phyloP scores from a whole-genome alignment of 768 basidiomycete genomes.

The Tulasnella sp. region DNA sequence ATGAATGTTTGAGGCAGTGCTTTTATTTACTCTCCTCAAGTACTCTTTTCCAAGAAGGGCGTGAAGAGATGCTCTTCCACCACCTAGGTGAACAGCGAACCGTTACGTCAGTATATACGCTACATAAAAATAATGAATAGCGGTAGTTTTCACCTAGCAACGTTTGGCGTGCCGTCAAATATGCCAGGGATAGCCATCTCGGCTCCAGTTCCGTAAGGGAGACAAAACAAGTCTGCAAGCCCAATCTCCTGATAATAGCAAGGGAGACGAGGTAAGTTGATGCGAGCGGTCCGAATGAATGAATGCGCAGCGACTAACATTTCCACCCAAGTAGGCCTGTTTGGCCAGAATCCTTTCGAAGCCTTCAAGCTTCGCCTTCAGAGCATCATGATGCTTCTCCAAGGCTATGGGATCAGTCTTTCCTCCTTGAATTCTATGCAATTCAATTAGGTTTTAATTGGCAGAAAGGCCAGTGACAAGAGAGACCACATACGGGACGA shows the following conservation, averaged over 20 bases:
- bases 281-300: neutral
- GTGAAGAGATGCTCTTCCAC: conserved; percentile 6
- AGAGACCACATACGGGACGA: conserved; percentile 43
- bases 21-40: neutral
- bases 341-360: conserved; percentile 50
- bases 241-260: neutral
- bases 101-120: too few species aligned
- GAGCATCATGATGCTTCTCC: conserved; percentile 18
- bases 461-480: conserved; percentile 24
- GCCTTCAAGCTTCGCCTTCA: conserved; percentile 36
- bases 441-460: too few species aligned
- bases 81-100: neutral
- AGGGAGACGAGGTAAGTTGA: neutral
- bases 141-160: neutral
- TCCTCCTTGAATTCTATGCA: too few species aligned
- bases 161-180: neutral
- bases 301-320: conserved; percentile 21
- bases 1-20: too few species aligned
- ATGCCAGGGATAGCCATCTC: neutral
- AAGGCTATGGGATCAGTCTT: conserved; percentile 8
- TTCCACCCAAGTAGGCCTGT: conserved; percentile 42
- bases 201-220: conserved; percentile 8
- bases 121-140: neutral
- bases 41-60: conserved; percentile 9
- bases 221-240: conserved; percentile 13